phyloP scores from a whole-genome alignment of 164 flowering plant species.

The Euptelea pleiosperma region DNA sequence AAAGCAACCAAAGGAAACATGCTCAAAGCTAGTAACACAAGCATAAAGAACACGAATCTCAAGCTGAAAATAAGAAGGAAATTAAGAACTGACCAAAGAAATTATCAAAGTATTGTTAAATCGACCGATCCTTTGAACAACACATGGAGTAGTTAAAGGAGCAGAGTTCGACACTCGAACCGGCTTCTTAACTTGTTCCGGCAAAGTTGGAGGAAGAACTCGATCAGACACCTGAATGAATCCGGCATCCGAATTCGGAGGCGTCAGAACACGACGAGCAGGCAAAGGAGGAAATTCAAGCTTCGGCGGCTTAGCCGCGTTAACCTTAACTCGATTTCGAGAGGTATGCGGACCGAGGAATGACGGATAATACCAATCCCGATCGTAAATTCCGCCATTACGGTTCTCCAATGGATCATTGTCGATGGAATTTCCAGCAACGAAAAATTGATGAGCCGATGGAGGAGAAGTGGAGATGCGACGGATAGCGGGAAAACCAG shows the following conservation, averaged over 20 bases:
- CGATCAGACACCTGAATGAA: conserved; percentile 6
- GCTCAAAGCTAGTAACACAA: conserved; percentile 1
- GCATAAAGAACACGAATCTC: neutral
- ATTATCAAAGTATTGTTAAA: conserved; percentile 18
- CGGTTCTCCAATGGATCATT: conserved; percentile 7
- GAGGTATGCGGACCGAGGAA: conserved; percentile 57
- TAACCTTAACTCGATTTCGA: conserved; percentile 30
- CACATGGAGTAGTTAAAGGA: conserved; percentile 9
- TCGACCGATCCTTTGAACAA: conserved; percentile 15
- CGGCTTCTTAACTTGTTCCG: conserved; percentile 22
- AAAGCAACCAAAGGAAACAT: conserved; percentile 10
- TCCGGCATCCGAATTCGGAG: conserved; percentile 7
- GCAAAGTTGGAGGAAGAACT: conserved; percentile 3
- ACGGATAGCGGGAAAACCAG: conserved; percentile 43
- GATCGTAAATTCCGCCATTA: conserved; percentile 28
- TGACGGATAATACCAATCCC: conserved; percentile 68
- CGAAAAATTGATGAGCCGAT: conserved; percentile 21
- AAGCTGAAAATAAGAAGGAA: conserved; percentile 1
- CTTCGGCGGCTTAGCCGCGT: conserved; percentile 24
- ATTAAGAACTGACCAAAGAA: conserved; percentile 32
- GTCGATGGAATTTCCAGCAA: neutral
- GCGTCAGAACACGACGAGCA: conserved; percentile 20
- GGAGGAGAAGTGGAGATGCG: conserved; percentile 35
- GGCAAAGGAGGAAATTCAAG: conserved; percentile 26
- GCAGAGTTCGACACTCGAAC: conserved; percentile 21